Percentiles rank a stretch among this genome's conserved stretches.
Evolutionary conservation across 176 grass and related monocot species (phyloP).

Genomic region (Juncus inflexus): DNA sequence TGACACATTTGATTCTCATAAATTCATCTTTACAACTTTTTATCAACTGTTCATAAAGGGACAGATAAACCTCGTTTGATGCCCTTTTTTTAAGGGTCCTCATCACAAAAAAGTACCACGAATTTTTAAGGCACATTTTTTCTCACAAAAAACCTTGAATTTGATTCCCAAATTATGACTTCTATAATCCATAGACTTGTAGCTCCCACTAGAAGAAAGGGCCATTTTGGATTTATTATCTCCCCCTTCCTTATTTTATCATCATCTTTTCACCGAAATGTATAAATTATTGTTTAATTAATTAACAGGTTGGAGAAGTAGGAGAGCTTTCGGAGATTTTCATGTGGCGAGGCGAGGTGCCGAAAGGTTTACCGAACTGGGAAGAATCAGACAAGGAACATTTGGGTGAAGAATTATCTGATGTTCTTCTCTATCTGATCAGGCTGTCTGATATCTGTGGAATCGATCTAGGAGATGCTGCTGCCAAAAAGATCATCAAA

Average conservation of each 20-base stretch:
- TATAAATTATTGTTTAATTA: neutral
- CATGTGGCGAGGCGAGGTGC: slow-evolving; percentile 83
- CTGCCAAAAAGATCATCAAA: slow-evolving; percentile 60
- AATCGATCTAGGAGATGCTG: slow-evolving; percentile 65
- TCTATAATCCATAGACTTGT: neutral
- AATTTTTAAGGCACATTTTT: neutral
- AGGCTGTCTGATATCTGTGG: slow-evolving; percentile 78
- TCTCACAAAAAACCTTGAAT: neutral
- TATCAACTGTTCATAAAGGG: too few species aligned
- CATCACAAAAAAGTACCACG: too few species aligned
- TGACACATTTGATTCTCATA: too few species aligned
- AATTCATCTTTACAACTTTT: too few species aligned
- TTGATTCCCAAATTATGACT: neutral
- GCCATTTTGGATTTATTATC: neutral
- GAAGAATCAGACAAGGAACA: slow-evolving; percentile 59
- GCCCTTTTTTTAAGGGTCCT: neutral
- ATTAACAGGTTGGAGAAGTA: slow-evolving; percentile 52
- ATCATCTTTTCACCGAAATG: neutral
- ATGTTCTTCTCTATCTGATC: slow-evolving; percentile 74
- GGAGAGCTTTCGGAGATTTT: slow-evolving; percentile 88
- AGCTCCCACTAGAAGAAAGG: slow-evolving; percentile 8
- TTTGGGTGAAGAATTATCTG: slow-evolving; percentile 78
- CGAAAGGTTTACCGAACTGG: slow-evolving; percentile 54
- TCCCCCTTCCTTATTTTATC: neutral
- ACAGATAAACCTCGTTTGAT: neutral